Percentiles rank a stretch among this genome's conserved stretches.
phyloP scores from a whole-genome alignment of 108 stramenopile species.

The Fistulifera solaris region DNA sequence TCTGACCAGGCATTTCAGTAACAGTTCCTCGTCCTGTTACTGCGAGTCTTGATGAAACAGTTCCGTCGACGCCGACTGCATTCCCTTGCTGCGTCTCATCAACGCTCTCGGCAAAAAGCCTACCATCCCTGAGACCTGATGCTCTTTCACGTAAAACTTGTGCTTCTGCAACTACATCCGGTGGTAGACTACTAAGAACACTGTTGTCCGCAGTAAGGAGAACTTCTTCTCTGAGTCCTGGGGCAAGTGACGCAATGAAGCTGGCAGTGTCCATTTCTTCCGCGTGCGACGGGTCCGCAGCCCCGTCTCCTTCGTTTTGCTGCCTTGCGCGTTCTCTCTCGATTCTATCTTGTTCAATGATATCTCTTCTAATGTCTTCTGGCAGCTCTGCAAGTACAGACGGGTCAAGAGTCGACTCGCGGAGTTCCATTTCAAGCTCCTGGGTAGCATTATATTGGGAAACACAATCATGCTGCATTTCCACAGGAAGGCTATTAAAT shows the following conservation, averaged over 20 bases:
- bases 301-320: slow-evolving; percentile 22
- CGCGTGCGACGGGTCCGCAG: slow-evolving; percentile 86
- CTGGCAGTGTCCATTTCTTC: slow-evolving; percentile 89
- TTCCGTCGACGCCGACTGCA: slow-evolving; percentile 6
- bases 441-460: slow-evolving; percentile 47
- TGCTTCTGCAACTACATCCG: slow-evolving; percentile 83
- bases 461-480: slow-evolving; percentile 90
- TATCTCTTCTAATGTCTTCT: slow-evolving; percentile 87
- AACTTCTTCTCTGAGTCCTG: slow-evolving; percentile 86
- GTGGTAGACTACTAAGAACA: slow-evolving; percentile 70
- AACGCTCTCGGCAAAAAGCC: no score
- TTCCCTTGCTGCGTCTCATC: slow-evolving; percentile 8
- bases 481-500: slow-evolving; percentile 77
- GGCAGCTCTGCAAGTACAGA: slow-evolving; percentile 92
- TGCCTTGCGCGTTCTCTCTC: slow-evolving; percentile 50
- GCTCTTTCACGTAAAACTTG: slow-evolving; percentile 82
- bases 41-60: slow-evolving; percentile 6
- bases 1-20: slow-evolving; percentile 7
- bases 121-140: slow-evolving; percentile 24
- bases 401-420: slow-evolving; percentile 82
- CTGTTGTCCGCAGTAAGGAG: slow-evolving; percentile 81
- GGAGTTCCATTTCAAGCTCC: slow-evolving; percentile 59
- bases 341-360: slow-evolving; percentile 86
- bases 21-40: slow-evolving; percentile 4
- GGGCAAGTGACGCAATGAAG: slow-evolving; percentile 83